A percentile compares a stretch with the other conserved stretches of the same genome.
Evolutionary conservation across 164 flowering plant species (phyloP).

Genomic region (Echeveria elegans): DNA sequence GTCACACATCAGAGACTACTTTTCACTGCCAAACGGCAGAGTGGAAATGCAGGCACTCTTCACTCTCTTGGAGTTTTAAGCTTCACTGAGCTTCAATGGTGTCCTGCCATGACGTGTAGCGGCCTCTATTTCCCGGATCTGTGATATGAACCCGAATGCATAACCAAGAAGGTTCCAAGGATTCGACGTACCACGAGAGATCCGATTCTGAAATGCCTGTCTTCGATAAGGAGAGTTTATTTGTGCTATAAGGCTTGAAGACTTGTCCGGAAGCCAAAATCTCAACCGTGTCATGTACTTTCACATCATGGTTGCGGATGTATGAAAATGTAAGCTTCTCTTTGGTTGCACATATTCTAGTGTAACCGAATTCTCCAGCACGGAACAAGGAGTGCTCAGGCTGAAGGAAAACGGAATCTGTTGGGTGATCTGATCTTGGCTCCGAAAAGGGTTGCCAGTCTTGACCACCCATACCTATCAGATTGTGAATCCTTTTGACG

Average conservation of each 20-base stretch:
- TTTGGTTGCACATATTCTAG: neutral
- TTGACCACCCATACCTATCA: neutral
- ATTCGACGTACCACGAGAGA: neutral
- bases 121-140: no score
- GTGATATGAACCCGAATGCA: neutral
- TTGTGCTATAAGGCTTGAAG: neutral
- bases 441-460: neutral
- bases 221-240: neutral
- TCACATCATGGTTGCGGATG: neutral
- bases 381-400: neutral
- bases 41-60: no score
- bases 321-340: neutral
- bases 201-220: neutral
- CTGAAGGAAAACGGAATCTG: neutral
- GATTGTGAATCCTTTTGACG: neutral
- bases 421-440: neutral
- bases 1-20: no score
- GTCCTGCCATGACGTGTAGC: no score
- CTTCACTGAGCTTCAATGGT: no score
- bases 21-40: no score
- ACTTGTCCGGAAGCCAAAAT: neutral
- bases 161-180: neutral
- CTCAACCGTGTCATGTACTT: neutral
- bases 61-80: no score
- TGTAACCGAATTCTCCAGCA: neutral